phyloP scores from a whole-genome alignment of 441 rosid species.

The Dalechampia spathulata region DNA sequence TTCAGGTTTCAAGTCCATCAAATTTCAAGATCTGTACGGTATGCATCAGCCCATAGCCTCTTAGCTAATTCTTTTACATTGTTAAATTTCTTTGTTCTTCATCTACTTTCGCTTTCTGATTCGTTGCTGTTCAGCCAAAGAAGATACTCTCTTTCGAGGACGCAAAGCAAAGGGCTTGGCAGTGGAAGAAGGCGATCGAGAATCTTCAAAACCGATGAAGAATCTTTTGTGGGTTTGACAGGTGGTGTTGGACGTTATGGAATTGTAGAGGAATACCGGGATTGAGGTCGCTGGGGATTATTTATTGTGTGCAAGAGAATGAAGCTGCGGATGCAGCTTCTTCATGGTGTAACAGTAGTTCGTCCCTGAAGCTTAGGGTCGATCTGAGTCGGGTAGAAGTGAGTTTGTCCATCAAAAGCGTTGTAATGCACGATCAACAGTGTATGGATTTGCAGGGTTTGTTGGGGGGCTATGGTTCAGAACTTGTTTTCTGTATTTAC shows the following conservation, averaged over 20 bases:
- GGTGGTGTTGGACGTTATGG: conserved; percentile 18
- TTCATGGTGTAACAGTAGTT: conserved; percentile 16
- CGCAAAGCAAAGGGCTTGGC: conserved; percentile 84
- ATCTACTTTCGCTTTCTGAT: conserved; percentile 6
- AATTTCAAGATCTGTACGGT: conserved; percentile 93
- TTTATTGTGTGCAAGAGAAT: conserved; percentile 21
- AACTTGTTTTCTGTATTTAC: conserved; percentile 20
- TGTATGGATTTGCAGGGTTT: conserved; percentile 8
- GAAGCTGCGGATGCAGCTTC: conserved; percentile 20
- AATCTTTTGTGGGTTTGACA: conserved; percentile 1
- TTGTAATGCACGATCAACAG: conserved; percentile 12
- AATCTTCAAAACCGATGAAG: conserved; percentile 71
- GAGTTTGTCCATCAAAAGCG: conserved; percentile 4
- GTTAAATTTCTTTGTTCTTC: too few relatives aligned
- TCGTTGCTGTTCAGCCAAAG: conserved; percentile 57
- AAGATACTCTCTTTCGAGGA: conserved; percentile 89
- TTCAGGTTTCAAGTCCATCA: conserved; percentile 74
- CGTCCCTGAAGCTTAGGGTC: conserved; percentile 14
- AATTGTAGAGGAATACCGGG: conserved; percentile 17
- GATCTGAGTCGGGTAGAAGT: conserved; percentile 3
- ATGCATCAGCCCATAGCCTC: conserved; percentile 19
- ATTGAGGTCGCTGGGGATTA: conserved; percentile 15
- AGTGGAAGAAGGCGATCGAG: conserved; percentile 97
- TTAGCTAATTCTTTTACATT: too few relatives aligned
- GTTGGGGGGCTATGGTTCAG: conserved; percentile 4